phyloP scores from a whole-genome alignment of 169 alveolate species.

The Plasmodium gallinaceum region DNA sequence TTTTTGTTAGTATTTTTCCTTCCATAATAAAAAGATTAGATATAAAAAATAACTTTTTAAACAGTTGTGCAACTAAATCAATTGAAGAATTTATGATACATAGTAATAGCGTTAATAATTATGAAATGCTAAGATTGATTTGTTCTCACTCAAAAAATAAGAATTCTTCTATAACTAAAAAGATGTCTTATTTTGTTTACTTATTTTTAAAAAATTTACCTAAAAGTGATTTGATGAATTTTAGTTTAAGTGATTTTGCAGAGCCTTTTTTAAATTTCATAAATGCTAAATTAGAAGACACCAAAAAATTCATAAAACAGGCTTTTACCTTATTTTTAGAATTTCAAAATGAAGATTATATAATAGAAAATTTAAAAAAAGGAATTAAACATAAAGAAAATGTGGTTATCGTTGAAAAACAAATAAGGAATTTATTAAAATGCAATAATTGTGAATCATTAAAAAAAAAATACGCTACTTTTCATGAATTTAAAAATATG shows the following conservation, averaged over 20 bases:
- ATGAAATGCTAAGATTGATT: slow-evolving; percentile 58
- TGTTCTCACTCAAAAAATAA: slow-evolving; percentile 45
- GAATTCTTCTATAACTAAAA: slow-evolving; percentile 43
- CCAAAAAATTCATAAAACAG: slow-evolving; percentile 47
- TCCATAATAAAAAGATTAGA: slow-evolving; percentile 37
- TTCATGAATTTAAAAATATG: slow-evolving; percentile 52
- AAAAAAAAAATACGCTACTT: slow-evolving; percentile 39
- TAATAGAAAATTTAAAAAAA: slow-evolving; percentile 1
- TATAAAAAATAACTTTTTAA: slow-evolving; percentile 44
- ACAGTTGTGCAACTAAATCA: slow-evolving; percentile 47
- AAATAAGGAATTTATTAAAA: slow-evolving; percentile 40
- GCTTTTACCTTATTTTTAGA: slow-evolving; percentile 20
- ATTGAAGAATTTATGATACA: slow-evolving; percentile 33
- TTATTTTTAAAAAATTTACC: slow-evolving; percentile 64
- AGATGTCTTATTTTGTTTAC: slow-evolving; percentile 53
- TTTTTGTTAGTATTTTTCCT: slow-evolving; percentile 41
- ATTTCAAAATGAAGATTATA: slow-evolving; percentile 19
- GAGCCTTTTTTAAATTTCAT: slow-evolving; percentile 48
- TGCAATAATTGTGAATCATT: not conserved
- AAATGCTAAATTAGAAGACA: slow-evolving; percentile 65
- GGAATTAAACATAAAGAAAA: slow-evolving; percentile 26
- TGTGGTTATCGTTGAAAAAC: slow-evolving; percentile 15
- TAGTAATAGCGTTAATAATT: slow-evolving; percentile 41
- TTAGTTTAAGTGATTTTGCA: slow-evolving; percentile 41
- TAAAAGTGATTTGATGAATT: slow-evolving; percentile 10